Evolutionary conservation across 352 stramenopile genomes (phyloP), one percentile per base, ranked within the genome.

Genomic region (Pythium aquatile): DNA sequence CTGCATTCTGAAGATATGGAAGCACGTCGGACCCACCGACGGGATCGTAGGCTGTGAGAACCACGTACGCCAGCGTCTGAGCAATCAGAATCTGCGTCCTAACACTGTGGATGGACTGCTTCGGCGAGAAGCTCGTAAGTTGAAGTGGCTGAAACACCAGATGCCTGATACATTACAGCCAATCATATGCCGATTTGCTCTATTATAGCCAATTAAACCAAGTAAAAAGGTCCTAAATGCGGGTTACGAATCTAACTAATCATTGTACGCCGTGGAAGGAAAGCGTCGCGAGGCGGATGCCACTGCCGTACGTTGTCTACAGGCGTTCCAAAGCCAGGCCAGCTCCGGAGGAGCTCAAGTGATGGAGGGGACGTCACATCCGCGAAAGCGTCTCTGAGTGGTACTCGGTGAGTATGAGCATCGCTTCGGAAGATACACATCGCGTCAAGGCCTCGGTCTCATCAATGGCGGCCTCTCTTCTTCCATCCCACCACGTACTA

Each of bases 121-220:
- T 44, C 13, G 6, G 16, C 14, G 16, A 47, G 20, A 7, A 52
- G 8, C 46, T 52, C 20, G 2, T 2, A 32, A 32, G 46, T 52
- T 52, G 46, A 52, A 52, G 46, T 52, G 20, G 46, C n/a, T 52
- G 46, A 32, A 52, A 32, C 40, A 24, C 40, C 40, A 47, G 40
- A 47, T 47, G 40, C 40, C 40, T 26, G 14, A 10, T 11, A 9
- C 8, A 26, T 47, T 47, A 47, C 17, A 47, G 40, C 40, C 40
- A 47, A 47, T 47, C 16, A 47, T 2, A 47, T 47, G 40, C 17
- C 5, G 8, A 3, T 26, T 26, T 35, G 6, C 16, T 10, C 26
- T 26, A 11, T 13, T 26, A 26, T 47, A 47, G 17, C 40, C 40
- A 26, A 47, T 47, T 14, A 46, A 26, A 26, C 8, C 8, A 11